Evolutionary conservation across 371 early-diverging fungal genomes (phyloP), one percentile per base, ranked within the genome.

Genomic region (Mucor velutinosus): DNA sequence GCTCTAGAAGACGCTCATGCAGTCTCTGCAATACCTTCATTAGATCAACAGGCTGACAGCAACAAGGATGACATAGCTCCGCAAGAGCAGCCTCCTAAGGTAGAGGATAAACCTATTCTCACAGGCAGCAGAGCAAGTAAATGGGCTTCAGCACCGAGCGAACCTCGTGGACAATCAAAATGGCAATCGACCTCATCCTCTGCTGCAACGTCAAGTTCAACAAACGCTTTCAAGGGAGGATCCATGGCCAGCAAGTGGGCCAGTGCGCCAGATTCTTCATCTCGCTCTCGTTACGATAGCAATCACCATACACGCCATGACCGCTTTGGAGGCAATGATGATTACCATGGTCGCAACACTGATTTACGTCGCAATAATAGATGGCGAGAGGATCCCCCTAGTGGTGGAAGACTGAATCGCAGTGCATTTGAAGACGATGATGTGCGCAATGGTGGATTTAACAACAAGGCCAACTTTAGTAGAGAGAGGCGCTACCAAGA

Each of bases 391-490:
- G 37, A 58, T 58, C 14, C 7, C 2, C 57, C 65, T 17, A 21
- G 33, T 7, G 33, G 58, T 15, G 65, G 65, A 7, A 43, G 58
- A 64, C 17, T 64, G 12, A 64, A 64, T n/a, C 56, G 65, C 29
- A 58, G 58, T 33, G 21, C 39, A n/a, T 64, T 64, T 41, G 64
- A 64, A 56, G 64, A 56, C 2, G 37, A 55, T 35, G 15, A 63
- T 55, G 11, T 4, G 4, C 65, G 65, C 32, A 45, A 58, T 45
- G 65, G 65, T 17, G 65, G 65, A 14, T 65, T 65, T 25, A 35
- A 27, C 15, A 65, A 65, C 17, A 47, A 25, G 7, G 47, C 32
- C 0, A 65, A 65, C 19, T 65, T 65, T 25, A 64, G 30, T 10
- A 45, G n/a, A 8, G 33, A 12, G 2, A 29, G 45, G 25, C 60